Evolutionary conservation across 2,329 filamentous ascomycete species (phyloP).

Genomic region (Incumbomyces lentus): DNA sequence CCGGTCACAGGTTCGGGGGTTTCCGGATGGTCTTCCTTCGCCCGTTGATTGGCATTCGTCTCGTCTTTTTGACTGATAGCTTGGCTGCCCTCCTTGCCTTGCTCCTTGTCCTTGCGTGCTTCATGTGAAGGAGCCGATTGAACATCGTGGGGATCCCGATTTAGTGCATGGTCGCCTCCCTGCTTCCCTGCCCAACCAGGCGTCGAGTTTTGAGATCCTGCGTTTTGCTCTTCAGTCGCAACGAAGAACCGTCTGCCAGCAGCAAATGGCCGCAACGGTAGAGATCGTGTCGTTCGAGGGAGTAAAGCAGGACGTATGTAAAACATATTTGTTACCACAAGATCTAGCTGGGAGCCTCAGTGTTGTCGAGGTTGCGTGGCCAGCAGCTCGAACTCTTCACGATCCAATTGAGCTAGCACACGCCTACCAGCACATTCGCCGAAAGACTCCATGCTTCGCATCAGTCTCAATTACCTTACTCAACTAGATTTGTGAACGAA

Average conservation of each 20-base stretch:
- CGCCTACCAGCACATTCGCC: no score
- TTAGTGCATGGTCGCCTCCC: slow-evolving; percentile 25
- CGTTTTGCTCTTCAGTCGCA: not conserved
- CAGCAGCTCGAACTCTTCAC: no score
- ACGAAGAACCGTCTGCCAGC: not conserved
- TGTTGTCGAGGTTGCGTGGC: no score
- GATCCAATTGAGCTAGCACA: no score
- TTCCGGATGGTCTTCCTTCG: slow-evolving; percentile 39
- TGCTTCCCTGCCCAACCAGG: slow-evolving; percentile 27
- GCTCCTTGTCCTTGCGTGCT: slow-evolving; percentile 26
- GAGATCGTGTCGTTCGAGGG: not conserved
- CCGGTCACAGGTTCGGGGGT: slow-evolving; percentile 43
- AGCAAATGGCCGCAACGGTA: not conserved
- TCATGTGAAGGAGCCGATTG: slow-evolving; percentile 22
- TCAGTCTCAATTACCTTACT: no score
- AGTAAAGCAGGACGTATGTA: no score
- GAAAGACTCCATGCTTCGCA: no score
- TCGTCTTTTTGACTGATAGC: slow-evolving; percentile 33
- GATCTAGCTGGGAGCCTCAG: no score
- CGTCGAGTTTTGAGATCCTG: slow-evolving; percentile 7
- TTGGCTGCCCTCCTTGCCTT: slow-evolving; percentile 28
- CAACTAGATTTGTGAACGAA: no score
- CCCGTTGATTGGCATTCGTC: slow-evolving; percentile 28
- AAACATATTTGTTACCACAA: no score
- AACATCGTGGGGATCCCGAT: slow-evolving; percentile 29